Evolutionary conservation across 768 basidiomycete genomes (phyloP).

Genomic region (Holtermannia corniformis): DNA sequence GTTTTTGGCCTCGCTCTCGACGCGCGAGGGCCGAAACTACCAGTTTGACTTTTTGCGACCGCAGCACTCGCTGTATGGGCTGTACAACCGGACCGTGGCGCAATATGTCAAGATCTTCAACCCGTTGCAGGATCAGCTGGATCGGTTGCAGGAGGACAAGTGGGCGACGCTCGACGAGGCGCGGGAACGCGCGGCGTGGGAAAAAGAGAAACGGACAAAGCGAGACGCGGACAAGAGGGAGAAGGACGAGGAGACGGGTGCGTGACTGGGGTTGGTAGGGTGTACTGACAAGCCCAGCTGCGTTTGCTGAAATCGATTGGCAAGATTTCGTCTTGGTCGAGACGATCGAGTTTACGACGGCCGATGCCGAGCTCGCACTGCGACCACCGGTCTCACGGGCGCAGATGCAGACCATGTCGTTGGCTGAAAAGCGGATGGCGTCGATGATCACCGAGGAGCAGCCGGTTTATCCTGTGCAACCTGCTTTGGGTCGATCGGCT

Average conservation of each 20-base stretch:
- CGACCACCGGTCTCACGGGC: conserved; percentile 94
- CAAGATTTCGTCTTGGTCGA: conserved; percentile 98
- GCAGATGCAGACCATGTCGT: conserved; percentile 90
- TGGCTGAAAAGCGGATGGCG: conserved; percentile 96
- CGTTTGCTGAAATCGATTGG: conserved; percentile 98
- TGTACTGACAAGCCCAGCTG: conserved; percentile 42
- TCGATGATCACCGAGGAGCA: conserved; percentile 97
- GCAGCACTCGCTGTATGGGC: conserved; percentile 88
- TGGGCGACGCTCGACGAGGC: conserved; percentile 73
- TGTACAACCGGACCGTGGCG: conserved; percentile 94
- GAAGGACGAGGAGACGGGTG: conserved; percentile 78
- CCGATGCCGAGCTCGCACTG: conserved; percentile 68
- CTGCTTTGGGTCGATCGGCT: conserved; percentile 40
- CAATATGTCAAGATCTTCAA: conserved; percentile 86
- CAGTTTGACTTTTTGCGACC: conserved; percentile 97
- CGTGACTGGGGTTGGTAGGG: background rate
- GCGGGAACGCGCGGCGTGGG: conserved; percentile 76
- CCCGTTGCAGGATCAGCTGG: conserved; percentile 56
- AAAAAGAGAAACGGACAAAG: conserved; percentile 68
- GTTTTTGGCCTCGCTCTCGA: conserved; percentile 75
- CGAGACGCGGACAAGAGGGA: conserved; percentile 81
- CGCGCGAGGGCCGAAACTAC: conserved; percentile 85
- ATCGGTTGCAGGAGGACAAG: conserved; percentile 50
- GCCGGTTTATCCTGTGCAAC: conserved; percentile 20
- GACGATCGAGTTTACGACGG: conserved; percentile 72